Conservation (phyloP, 192 early-diverging fungal species). For the Entomortierella beljakovae region DNA sequence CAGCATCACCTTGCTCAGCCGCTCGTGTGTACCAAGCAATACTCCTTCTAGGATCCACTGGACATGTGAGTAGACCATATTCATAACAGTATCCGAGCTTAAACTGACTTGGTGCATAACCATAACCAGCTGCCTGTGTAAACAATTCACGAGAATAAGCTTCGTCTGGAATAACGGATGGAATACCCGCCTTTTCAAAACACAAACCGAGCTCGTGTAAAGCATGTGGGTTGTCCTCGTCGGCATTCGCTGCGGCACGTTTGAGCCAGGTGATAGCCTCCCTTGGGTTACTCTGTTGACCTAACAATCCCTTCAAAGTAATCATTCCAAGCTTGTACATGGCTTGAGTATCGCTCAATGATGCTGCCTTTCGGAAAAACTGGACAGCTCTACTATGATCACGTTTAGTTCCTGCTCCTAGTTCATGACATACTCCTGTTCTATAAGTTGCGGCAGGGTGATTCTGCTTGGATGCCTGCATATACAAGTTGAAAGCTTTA, state of each 20-base stretch:
- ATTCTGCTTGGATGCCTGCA: conserved; percentile 92
- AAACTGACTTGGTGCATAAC: conserved; percentile 94
- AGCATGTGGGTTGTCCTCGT: conserved; percentile 91
- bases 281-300: conserved; percentile 79
- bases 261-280: conserved; percentile 97
- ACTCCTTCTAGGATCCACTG: conserved; percentile 87
- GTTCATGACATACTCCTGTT: conserved; percentile 96
- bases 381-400: conserved; percentile 87
- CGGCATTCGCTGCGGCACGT: conserved; percentile 87
- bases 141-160: conserved; percentile 90
- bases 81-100: conserved; percentile 94
- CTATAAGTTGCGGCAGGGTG: conserved; percentile 95
- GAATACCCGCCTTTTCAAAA: conserved; percentile 61
- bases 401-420: conserved; percentile 89
- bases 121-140: conserved; percentile 91
- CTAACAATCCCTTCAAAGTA: conserved; percentile 84
- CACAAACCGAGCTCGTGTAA: conserved; percentile 90
- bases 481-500: conserved; percentile 91
- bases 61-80: conserved; percentile 90
- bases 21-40: conserved; percentile 97
- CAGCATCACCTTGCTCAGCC: conserved; percentile 90
- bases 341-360: conserved; percentile 88
- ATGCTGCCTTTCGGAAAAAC: conserved; percentile 95
- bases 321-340: conserved; percentile 99
- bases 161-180: conserved; percentile 81